Conservation (phyloP, 495 filamentous ascomycete species). For the Lophium mytilinum region DNA sequence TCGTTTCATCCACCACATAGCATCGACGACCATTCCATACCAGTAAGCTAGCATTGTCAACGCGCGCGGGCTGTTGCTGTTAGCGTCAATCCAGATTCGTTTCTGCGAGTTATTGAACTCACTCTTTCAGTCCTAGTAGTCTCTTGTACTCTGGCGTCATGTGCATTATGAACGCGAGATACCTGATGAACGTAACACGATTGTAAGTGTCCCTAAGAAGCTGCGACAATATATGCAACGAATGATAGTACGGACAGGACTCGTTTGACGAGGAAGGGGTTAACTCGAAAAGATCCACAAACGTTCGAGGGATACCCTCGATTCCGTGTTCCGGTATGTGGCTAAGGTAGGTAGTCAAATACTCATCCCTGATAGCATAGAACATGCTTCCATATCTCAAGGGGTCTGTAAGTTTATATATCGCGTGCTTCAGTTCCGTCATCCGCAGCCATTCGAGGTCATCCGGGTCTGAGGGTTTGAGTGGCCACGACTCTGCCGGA, state of each 20-base stretch:
- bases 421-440: constrained; percentile 31
- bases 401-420: constrained; percentile 34
- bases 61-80: constrained; percentile 20
- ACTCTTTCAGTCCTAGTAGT: constrained; percentile 34
- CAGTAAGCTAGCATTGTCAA: constrained; percentile 38
- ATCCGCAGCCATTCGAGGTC: constrained; percentile 38
- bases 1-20: constrained; percentile 37
- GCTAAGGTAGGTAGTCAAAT: not conserved
- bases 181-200: constrained; percentile 28
- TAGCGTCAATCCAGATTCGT: no score
- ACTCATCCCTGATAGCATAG: constrained; percentile 2
- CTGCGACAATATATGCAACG: constrained; percentile 18
- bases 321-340: not conserved
- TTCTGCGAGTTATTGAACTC: no score
- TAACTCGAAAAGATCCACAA: constrained; percentile 2
- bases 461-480: constrained; percentile 22
- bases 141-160: constrained; percentile 29
- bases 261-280: not conserved
- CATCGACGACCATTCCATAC: constrained; percentile 33
- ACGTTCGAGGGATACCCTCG: not conserved
- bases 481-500: constrained; percentile 35
- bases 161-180: constrained; percentile 32
- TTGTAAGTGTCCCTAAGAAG: constrained; percentile 27
- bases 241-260: constrained; percentile 25
- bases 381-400: constrained; percentile 33